Percentiles rank a stretch among this genome's conserved stretches.
phyloP scores from a whole-genome alignment of 768 basidiomycete genomes.

The Auricularia sp. region DNA sequence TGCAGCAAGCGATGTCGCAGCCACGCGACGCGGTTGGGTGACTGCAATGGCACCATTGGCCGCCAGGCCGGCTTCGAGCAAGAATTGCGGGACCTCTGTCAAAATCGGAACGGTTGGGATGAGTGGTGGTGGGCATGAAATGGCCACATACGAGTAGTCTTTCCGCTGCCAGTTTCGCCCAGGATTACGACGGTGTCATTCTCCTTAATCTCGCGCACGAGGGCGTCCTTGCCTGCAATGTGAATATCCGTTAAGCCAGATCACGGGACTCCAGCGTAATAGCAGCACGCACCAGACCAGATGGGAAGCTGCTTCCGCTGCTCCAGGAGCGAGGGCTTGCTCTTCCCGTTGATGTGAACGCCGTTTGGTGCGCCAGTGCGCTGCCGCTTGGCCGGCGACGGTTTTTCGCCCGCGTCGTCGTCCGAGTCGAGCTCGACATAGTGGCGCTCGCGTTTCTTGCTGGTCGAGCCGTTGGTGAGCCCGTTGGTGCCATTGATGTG shows the following conservation, averaged over 20 bases:
- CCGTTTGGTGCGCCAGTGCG: not conserved
- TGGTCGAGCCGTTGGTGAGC: not conserved
- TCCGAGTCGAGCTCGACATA: conserved; percentile 1
- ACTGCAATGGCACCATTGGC: conserved; percentile 72
- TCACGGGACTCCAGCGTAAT: not conserved
- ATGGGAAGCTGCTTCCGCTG: conserved; percentile 69
- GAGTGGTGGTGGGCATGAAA: not conserved
- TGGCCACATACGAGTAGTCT: conserved; percentile 84
- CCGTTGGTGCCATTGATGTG: not conserved
- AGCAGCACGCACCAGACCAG: conserved; percentile 46
- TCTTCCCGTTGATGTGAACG: not conserved
- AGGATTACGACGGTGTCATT: conserved; percentile 84
- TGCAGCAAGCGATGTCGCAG: conserved; percentile 86
- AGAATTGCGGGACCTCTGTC: conserved; percentile 91
- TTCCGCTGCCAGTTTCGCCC: conserved; percentile 96
- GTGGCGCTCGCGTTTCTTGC: not conserved
- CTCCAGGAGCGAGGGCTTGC: conserved; percentile 34
- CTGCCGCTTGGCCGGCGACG: not conserved
- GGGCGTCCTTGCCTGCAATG: conserved; percentile 57
- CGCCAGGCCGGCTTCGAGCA: conserved; percentile 71
- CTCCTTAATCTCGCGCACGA: conserved; percentile 59
- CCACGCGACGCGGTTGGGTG: conserved; percentile 92
- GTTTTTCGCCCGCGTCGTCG: not conserved
- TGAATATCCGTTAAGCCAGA: not conserved
- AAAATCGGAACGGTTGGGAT: not conserved